Conservation (phyloP, 257 asterid genomes). For the Solanum chmielewskii region DNA sequence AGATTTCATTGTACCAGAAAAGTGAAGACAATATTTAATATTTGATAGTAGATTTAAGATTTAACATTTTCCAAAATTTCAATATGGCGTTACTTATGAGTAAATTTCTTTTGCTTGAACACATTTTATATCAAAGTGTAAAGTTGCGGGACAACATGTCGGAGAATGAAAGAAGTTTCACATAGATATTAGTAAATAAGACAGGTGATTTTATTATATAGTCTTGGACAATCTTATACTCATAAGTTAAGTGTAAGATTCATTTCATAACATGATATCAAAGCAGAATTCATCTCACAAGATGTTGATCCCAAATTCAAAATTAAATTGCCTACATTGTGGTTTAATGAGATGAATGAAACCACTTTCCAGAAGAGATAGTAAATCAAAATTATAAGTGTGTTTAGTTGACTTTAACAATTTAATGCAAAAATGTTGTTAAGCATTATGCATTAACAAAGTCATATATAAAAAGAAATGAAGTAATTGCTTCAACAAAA, state of each 20-base stretch:
- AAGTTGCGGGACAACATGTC: background rate
- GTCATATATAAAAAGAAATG: background rate
- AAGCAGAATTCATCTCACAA: too few species aligned
- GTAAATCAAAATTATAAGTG: background rate
- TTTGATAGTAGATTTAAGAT: too few species aligned
- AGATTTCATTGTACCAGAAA: slow-evolving; percentile 4
- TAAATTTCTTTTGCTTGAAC: background rate
- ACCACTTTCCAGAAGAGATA: background rate
- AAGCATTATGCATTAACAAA: background rate
- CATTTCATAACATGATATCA: background rate
- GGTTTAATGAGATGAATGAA: background rate
- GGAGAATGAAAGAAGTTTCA: too few species aligned
- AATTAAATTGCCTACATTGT: too few species aligned
- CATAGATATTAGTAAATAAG: too few species aligned
- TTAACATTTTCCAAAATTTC: too few species aligned
- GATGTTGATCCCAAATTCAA: too few species aligned
- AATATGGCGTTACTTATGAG: background rate
- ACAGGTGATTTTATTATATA: too few species aligned
- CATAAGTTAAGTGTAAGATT: too few species aligned
- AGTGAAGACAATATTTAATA: background rate
- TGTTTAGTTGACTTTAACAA: background rate
- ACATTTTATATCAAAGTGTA: background rate
- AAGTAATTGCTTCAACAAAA: background rate
- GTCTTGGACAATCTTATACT: too few species aligned
- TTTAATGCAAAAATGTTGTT: background rate